A percentile compares a stretch with the other conserved stretches of the same genome.
Evolutionary conservation across 2,329 filamentous ascomycete genomes (phyloP).

Genomic region (Emmonsia crescens): DNA sequence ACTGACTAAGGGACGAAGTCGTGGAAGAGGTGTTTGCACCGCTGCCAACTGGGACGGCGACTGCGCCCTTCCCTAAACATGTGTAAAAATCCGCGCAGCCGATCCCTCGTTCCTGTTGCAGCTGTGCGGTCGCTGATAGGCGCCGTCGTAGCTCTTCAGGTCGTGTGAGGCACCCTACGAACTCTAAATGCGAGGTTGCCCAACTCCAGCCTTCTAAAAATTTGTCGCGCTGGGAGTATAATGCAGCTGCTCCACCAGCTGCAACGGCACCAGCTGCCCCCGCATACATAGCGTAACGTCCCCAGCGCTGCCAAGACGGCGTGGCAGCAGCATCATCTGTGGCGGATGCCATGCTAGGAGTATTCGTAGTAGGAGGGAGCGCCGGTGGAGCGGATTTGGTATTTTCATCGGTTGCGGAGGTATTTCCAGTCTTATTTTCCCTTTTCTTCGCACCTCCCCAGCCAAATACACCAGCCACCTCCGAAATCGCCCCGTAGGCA

Average conservation of each 20-base stretch:
- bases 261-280: slow-evolving; percentile 72
- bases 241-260: slow-evolving; percentile 69
- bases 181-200: slow-evolving; percentile 85
- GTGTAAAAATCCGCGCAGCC: slow-evolving; percentile 85
- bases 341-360: slow-evolving; percentile 21
- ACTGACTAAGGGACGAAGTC: slow-evolving; percentile 22
- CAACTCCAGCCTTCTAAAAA: slow-evolving; percentile 66
- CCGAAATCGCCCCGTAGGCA: slow-evolving; percentile 58
- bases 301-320: slow-evolving; percentile 64
- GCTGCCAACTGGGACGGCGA: slow-evolving; percentile 15
- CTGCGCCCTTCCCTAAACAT: slow-evolving; percentile 59
- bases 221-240: slow-evolving; percentile 75
- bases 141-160: slow-evolving; percentile 69
- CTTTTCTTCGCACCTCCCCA: slow-evolving; percentile 39
- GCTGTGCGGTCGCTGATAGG: slow-evolving; percentile 54
- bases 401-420: slow-evolving; percentile 20
- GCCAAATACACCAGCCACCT: slow-evolving; percentile 52
- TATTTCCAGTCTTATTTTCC: slow-evolving; percentile 15
- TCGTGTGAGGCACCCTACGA: slow-evolving; percentile 80
- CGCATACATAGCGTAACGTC: slow-evolving; percentile 73
- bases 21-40: slow-evolving; percentile 18
- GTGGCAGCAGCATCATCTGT: slow-evolving; percentile 37
- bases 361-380: slow-evolving; percentile 22
- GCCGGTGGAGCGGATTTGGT: slow-evolving; percentile 16
- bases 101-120: slow-evolving; percentile 55